Base-by-base conservation (phyloP, 2,329 filamentous ascomycete genomes). In the Teratosphaeria epicoccoides region DNA sequence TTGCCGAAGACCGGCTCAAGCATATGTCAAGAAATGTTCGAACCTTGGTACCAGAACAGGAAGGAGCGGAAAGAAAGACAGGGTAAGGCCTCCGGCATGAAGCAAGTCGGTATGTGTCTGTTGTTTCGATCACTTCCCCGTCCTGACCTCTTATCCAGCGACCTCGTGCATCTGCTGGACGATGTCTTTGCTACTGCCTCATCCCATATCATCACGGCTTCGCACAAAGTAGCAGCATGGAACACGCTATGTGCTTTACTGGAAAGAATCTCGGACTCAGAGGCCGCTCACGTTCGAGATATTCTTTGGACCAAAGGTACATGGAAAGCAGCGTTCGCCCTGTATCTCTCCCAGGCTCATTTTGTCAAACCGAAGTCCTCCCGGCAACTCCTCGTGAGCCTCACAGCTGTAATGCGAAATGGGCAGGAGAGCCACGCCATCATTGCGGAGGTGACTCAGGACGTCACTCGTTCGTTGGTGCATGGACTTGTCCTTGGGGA, bases 341-440 rank as follows among this genome's bases (percentile, higher is more conserved):
- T 74, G 4, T 73, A 71, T 50, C 65, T 76, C 5, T 63, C 68
- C 22, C 67, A 70, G 50, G 71, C 67, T 12, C 68, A 72, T 33
- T 65, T 65, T 54, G 68, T 72, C 14, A 71, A 73, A 50, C 69
- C 71, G 4, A 76, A 76, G 55, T 73, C 73, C 1, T 69, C 72
- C 55, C 68, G 71, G 49, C 72, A 75, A 53, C 61, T 76, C n/a
- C 61, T 76, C 12, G 49, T 66, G 12, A 67, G 69, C 11, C 60
- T 76, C 10, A 69, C 68, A 6, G 60, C 59, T 44, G 62, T 68
- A 7, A 54, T 76, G 14, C 63, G 46, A 63, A 67, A 56, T 54
- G n/a, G 1, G 50, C 24, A 49, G 26, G 22, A 20, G n/a, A 12
- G 7, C 12, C 3, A 17, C 20, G 24, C 46, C 6, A 6, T 9